phyloP scores from a whole-genome alignment of 2,329 filamentous ascomycete genomes.

The Colletotrichum phormii region DNA sequence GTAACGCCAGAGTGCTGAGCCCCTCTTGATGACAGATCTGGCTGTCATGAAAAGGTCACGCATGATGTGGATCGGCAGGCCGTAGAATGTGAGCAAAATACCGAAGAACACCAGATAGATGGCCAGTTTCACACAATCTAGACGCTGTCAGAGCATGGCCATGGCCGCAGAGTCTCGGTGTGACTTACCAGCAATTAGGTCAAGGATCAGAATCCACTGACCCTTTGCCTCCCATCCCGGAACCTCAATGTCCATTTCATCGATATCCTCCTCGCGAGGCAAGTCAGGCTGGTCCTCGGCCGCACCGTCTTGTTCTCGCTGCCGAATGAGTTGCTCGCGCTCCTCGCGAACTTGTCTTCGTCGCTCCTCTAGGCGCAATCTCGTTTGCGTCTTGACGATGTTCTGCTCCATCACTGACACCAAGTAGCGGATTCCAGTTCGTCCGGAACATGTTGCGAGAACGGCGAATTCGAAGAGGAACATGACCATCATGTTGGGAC shows the following conservation, averaged over 20 bases:
- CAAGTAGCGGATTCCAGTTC: slow-evolving; percentile 82
- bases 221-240: slow-evolving; percentile 97
- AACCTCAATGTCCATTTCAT: slow-evolving; percentile 95
- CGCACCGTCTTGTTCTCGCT: slow-evolving; percentile 60
- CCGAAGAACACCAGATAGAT: slow-evolving; percentile 94
- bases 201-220: slow-evolving; percentile 89
- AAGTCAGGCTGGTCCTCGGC: slow-evolving; percentile 59
- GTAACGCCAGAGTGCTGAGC: slow-evolving; percentile 90
- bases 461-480: slow-evolving; percentile 98
- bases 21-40: slow-evolving; percentile 88
- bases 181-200: slow-evolving; percentile 79
- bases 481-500: slow-evolving; percentile 99
- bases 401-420: slow-evolving; percentile 82
- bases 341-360: slow-evolving; percentile 74
- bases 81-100: slow-evolving; percentile 93
- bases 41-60: slow-evolving; percentile 95
- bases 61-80: slow-evolving; percentile 95
- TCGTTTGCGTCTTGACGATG: slow-evolving; percentile 80
- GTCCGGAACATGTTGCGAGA: slow-evolving; percentile 81
- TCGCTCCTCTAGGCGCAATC: slow-evolving; percentile 74
- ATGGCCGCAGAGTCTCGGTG: neutral
- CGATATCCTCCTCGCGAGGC: slow-evolving; percentile 79
- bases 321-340: slow-evolving; percentile 62
- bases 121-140: slow-evolving; percentile 89
- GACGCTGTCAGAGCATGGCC: slow-evolving; percentile 35